phyloP scores from a whole-genome alignment of 441 rosid species.

The Bocquillonia castaneifolia region DNA sequence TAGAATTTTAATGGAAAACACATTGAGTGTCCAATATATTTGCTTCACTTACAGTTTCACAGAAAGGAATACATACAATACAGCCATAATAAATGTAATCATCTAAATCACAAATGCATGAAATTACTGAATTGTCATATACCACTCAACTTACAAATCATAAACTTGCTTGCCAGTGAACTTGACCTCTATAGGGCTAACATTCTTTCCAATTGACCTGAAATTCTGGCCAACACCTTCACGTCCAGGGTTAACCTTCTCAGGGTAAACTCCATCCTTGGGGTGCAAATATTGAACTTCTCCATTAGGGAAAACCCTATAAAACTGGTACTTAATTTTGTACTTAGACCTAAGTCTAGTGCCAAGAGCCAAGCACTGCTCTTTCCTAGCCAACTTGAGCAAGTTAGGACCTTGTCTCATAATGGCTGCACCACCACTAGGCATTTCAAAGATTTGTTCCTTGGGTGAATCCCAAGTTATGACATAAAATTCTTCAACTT shows the following conservation, averaged over 20 bases:
- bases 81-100: too few species aligned
- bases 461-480: conserved; percentile 74
- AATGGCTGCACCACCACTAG: conserved; percentile 66
- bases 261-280: conserved; percentile 75
- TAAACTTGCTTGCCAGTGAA: conserved; percentile 71
- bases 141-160: too few species aligned
- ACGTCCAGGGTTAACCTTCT: conserved; percentile 73
- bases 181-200: conserved; percentile 71
- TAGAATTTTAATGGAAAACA: too few species aligned
- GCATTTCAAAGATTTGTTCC: conserved; percentile 80
- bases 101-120: too few species aligned
- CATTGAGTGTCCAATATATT: too few species aligned
- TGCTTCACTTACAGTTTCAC: too few species aligned
- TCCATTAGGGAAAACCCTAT: conserved; percentile 67
- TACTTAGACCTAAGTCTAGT: conserved; percentile 75
- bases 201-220: conserved; percentile 73
- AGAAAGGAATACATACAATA: too few species aligned
- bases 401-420: conserved; percentile 70
- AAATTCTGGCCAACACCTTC: conserved; percentile 65
- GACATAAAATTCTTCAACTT: conserved; percentile 70
- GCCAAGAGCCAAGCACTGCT: conserved; percentile 75
- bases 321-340: conserved; percentile 78
- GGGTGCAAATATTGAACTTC: conserved; percentile 79
- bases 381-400: conserved; percentile 81
- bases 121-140: too few species aligned